Percentiles rank a stretch among this genome's conserved stretches.
phyloP scores from a whole-genome alignment of 1,284 basidiomycete genomes.

The Ganoderma lucidum region DNA sequence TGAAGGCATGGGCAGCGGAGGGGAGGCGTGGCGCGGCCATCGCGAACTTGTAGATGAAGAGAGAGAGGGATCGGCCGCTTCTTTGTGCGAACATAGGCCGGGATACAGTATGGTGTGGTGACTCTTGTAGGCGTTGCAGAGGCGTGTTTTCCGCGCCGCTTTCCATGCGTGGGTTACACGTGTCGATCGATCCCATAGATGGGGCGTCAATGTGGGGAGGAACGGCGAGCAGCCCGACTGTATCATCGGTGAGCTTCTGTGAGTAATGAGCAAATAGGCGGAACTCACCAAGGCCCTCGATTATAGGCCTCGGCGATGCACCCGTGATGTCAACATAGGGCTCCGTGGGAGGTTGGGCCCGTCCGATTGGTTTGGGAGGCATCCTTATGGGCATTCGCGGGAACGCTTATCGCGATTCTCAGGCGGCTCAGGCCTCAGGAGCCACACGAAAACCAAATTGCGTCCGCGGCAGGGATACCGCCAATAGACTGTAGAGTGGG shows the following conservation, averaged over 20 bases:
- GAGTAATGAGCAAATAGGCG: constrained; percentile 10
- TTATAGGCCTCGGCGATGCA: constrained; percentile 4
- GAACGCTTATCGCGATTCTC: constrained; percentile 9
- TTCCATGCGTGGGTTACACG: constrained; percentile 34
- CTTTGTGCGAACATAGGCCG: constrained; percentile 31
- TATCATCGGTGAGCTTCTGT: constrained; percentile 9
- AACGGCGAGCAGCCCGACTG: constrained; percentile 16
- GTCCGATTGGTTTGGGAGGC: background rate
- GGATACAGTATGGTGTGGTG: constrained; percentile 32
- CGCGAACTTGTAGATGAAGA: constrained; percentile 32
- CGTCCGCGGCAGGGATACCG: background rate
- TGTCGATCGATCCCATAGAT: constrained; percentile 34
- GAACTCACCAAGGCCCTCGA: constrained; percentile 2
- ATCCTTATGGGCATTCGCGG: constrained; percentile 4
- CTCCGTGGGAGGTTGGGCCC: constrained; percentile 7
- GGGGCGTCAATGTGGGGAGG: constrained; percentile 16
- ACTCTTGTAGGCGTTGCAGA: constrained; percentile 31
- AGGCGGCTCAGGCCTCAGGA: background rate
- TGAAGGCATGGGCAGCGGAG: constrained; percentile 24
- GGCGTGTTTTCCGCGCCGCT: constrained; percentile 33
- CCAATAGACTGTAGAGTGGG: background rate
- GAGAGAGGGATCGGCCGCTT: constrained; percentile 30
- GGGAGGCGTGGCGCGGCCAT: constrained; percentile 29
- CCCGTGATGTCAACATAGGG: constrained; percentile 5
- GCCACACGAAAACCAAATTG: background rate